phyloP scores from a whole-genome alignment of 176 grass and related monocot species.

The Eleusine indica region DNA sequence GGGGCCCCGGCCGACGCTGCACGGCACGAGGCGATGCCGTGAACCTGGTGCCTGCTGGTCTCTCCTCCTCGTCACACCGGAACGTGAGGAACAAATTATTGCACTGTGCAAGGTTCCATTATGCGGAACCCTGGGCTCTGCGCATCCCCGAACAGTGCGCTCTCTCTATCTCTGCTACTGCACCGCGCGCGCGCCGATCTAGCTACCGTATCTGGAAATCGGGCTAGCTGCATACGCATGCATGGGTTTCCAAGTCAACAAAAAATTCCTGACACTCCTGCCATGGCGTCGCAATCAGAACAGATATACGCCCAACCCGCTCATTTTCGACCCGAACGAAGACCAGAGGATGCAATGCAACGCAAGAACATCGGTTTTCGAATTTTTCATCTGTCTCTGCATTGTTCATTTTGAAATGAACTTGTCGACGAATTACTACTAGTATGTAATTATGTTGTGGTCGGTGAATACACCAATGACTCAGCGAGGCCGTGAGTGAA shows the following conservation, averaged over 20 bases:
- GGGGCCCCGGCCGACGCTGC: neutral
- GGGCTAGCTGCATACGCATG: neutral
- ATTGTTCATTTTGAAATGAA: neutral
- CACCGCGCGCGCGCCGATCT: neutral
- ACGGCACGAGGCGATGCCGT: slow-evolving; percentile 6
- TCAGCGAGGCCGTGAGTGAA: neutral
- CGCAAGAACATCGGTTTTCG: neutral
- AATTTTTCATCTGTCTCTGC: neutral
- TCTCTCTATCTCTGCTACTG: neutral
- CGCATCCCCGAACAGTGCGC: neutral
- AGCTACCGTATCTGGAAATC: neutral
- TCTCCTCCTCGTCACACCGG: neutral
- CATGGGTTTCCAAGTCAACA: neutral
- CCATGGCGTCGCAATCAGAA: neutral
- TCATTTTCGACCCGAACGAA: neutral
- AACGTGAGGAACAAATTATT: slow-evolving; percentile 3
- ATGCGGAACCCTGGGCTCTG: neutral
- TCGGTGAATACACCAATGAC: neutral
- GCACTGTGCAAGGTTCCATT: neutral
- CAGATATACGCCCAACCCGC: too few species aligned
- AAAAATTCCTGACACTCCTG: neutral
- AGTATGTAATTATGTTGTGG: neutral
- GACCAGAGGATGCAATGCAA: neutral
- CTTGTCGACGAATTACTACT: too few species aligned
- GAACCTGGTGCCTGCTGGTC: neutral